These are phyloP conservation scores for Sphaerobolus stellatus DNA, from an alignment of 1,284 basidiomycete genomes.

Conservation along the genomic window DNA sequence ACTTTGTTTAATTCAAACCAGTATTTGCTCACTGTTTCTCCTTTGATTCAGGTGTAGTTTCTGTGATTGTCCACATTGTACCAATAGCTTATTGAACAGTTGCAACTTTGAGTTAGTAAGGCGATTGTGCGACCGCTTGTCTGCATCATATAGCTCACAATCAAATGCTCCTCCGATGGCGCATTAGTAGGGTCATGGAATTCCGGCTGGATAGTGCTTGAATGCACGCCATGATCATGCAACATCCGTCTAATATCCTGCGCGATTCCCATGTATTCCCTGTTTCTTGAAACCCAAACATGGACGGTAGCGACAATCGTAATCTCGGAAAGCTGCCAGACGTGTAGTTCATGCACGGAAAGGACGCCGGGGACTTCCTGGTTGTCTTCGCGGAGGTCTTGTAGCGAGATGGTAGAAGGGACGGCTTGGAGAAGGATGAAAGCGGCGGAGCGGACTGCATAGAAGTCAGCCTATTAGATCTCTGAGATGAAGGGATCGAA, in stretches of 20 bases:
- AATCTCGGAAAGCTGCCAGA: constrained; percentile 90
- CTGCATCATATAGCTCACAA: constrained; percentile 22
- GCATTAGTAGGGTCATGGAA: constrained; percentile 55
- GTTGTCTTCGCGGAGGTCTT: constrained; percentile 81
- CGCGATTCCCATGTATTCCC: constrained; percentile 91
- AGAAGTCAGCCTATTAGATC: constrained; percentile 1
- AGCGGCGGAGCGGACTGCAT: constrained; percentile 83
- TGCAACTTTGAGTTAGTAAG: too few relatives aligned
- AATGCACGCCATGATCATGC: constrained; percentile 93
- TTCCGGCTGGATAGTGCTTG: constrained; percentile 86
- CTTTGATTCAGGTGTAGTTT: too few relatives aligned
- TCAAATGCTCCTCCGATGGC: constrained; percentile 41
- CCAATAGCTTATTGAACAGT: too few relatives aligned
- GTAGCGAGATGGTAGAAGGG: constrained; percentile 85
- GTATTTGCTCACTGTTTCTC: too few relatives aligned
- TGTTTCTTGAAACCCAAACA: constrained; percentile 76
- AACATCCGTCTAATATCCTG: constrained; percentile 79
- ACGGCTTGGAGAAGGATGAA: constrained; percentile 98
- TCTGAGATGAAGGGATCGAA: background rate
- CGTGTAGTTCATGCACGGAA: constrained; percentile 92
- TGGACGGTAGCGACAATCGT: constrained; percentile 97
- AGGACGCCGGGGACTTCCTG: constrained; percentile 82
- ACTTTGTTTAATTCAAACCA: too few relatives aligned
- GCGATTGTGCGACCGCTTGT: too few relatives aligned
- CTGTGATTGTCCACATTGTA: too few relatives aligned